Evolutionary conservation across 2,329 filamentous ascomycete genomes (phyloP).

Genomic region (Falciphora oryzae): DNA sequence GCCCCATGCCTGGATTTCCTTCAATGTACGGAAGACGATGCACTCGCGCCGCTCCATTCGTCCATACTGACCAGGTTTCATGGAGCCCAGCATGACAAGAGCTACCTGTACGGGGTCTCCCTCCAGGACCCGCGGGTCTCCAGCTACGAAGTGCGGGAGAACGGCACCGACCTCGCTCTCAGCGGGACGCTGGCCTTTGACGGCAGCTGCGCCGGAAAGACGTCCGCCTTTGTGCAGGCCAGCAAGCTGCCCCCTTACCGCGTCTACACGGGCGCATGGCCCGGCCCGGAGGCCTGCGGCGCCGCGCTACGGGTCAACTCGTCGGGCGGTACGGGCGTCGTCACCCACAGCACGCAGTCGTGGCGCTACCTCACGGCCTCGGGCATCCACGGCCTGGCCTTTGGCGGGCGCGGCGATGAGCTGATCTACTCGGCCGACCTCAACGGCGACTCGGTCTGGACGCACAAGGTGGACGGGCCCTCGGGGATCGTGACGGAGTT

Average conservation of each 20-base stretch:
- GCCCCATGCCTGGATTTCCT: conserved; percentile 17
- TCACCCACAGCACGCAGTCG: conserved; percentile 9
- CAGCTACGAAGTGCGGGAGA: conserved; percentile 13
- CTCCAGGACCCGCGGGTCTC: conserved; percentile 10
- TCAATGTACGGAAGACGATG: conserved; percentile 12
- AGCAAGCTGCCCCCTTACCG: conserved; percentile 12
- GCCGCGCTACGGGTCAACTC: conserved; percentile 14
- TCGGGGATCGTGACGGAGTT: conserved; percentile 11
- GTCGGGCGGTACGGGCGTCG: conserved; percentile 9
- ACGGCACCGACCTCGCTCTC: conserved; percentile 12
- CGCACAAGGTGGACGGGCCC: conserved; percentile 12
- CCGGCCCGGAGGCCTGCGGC: conserved; percentile 16
- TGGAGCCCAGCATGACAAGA: conserved; percentile 15
- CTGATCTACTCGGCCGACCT: conserved; percentile 19
- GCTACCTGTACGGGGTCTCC: conserved; percentile 16
- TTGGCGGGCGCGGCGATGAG: conserved; percentile 6
- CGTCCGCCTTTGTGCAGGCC: conserved; percentile 15
- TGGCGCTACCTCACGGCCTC: conserved; percentile 16
- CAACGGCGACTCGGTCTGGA: conserved; percentile 18
- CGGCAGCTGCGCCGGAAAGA: conserved; percentile 12
- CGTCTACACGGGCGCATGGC: conserved; percentile 17
- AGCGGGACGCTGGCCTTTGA: conserved; percentile 9
- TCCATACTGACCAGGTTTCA: no score
- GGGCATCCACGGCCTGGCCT: conserved; percentile 18
- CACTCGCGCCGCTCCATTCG: no score